Evolutionary conservation across 2,329 filamentous ascomycete species (phyloP).

Genomic region (Ascochyta viciae-villosae): DNA sequence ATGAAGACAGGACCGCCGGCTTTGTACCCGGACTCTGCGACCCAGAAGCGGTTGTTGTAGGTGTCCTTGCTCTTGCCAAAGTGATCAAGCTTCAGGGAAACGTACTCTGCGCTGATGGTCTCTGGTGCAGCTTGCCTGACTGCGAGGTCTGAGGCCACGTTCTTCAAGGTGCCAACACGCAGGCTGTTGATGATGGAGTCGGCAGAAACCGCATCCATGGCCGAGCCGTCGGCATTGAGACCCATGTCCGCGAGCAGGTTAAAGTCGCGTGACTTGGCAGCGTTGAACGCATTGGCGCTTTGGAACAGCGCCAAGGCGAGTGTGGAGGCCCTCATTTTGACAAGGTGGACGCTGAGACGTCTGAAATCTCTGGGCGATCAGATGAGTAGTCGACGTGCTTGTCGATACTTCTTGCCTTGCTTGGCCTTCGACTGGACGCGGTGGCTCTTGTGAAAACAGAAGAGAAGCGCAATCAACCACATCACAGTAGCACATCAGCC

Average conservation of each 20-base stretch:
- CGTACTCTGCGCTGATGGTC: slow-evolving; percentile 40
- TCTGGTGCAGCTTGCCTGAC: slow-evolving; percentile 16
- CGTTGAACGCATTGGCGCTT: slow-evolving; percentile 28
- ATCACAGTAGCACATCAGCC: background rate
- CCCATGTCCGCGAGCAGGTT: slow-evolving; percentile 43
- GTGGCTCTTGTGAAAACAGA: slow-evolving; percentile 2
- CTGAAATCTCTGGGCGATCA: background rate
- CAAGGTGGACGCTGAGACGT: background rate
- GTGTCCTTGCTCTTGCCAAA: slow-evolving; percentile 42
- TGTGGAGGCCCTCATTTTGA: slow-evolving; percentile 35
- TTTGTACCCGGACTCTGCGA: slow-evolving; percentile 42
- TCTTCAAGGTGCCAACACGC: slow-evolving; percentile 15
- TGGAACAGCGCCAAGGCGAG: slow-evolving; percentile 37
- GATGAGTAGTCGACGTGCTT: background rate
- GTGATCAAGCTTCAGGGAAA: slow-evolving; percentile 47
- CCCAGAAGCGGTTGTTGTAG: slow-evolving; percentile 50
- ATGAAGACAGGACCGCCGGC: slow-evolving; percentile 49
- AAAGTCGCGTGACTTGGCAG: slow-evolving; percentile 31
- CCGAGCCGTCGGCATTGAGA: slow-evolving; percentile 40
- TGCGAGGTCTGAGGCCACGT: background rate
- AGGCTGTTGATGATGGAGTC: slow-evolving; percentile 14
- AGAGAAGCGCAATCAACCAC: slow-evolving; percentile 5
- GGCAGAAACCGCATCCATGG: slow-evolving; percentile 23
- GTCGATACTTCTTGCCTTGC: background rate
- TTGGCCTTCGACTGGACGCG: slow-evolving; percentile 2